Evolutionary conservation across 2,329 filamentous ascomycete species (phyloP).

Genomic region (Diaporthe ampelina): DNA sequence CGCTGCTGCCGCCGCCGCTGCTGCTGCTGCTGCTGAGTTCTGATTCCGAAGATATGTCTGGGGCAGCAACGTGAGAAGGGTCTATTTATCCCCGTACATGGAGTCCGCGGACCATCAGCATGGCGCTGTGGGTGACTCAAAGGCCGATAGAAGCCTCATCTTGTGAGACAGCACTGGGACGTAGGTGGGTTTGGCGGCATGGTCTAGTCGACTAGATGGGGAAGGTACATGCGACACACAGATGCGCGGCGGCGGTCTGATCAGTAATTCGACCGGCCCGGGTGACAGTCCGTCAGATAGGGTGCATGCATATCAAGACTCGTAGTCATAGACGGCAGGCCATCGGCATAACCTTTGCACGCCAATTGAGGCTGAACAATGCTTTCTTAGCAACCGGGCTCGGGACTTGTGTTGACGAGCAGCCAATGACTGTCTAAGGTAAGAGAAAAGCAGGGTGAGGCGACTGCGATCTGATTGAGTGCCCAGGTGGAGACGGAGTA

Average conservation of each 20-base stretch:
- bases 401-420: not conserved
- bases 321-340: not conserved
- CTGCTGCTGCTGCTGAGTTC: not conserved
- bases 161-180: conserved; percentile 6
- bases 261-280: conserved; percentile 4
- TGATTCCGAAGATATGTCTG: not conserved
- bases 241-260: not conserved
- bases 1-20: too few relatives aligned
- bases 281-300: not conserved
- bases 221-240: conserved; percentile 37
- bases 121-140: conserved; percentile 26
- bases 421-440: too few relatives aligned
- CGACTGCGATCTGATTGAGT: conserved; percentile 8
- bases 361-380: not conserved
- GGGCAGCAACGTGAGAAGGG: not conserved
- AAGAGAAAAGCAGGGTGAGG: not conserved
- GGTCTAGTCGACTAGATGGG: conserved; percentile 4
- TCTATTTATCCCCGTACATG: conserved; percentile 25
- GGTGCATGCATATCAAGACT: not conserved
- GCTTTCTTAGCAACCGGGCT: not conserved
- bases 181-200: not conserved
- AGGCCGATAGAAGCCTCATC: not conserved
- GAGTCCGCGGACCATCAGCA: conserved; percentile 20
- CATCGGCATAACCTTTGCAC: not conserved
- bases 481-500: not conserved